These are phyloP conservation scores for Trifolium fragiferum DNA, from an alignment of 306 rosid species.

Conservation along the genomic window DNA sequence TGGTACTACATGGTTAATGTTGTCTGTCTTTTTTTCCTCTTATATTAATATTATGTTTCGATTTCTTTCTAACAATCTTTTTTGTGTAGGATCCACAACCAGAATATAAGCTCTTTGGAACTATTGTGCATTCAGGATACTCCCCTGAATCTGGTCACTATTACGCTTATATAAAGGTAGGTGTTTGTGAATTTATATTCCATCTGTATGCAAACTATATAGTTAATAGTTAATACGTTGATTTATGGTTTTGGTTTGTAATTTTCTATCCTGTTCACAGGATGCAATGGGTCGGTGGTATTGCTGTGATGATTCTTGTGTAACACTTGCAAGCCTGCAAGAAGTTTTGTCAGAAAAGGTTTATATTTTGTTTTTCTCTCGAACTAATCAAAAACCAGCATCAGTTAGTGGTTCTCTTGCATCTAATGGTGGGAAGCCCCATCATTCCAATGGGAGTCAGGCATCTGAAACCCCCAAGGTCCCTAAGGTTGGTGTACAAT, in stretches of 20 bases:
- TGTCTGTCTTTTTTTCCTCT: not conserved
- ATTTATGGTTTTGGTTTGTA: constrained; percentile 27
- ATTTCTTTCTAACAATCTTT: constrained; percentile 37
- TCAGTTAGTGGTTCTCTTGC: constrained; percentile 52
- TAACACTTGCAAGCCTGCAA: constrained; percentile 78
- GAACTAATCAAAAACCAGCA: constrained; percentile 74
- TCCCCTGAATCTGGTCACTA: constrained; percentile 98
- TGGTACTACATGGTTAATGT: constrained; percentile 24
- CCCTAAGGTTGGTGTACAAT: constrained; percentile 53
- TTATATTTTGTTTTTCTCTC: constrained; percentile 92
- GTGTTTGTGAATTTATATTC: constrained; percentile 11
- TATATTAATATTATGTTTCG: constrained; percentile 2
- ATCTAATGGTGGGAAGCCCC: constrained; percentile 69
- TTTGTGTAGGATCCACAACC: constrained; percentile 85
- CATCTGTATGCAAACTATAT: constrained; percentile 4
- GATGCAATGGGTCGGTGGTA: constrained; percentile 94
- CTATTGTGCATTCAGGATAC: constrained; percentile 96
- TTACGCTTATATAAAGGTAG: constrained; percentile 93
- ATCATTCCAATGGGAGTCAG: constrained; percentile 70
- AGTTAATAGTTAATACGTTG: constrained; percentile 7
- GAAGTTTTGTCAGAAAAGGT: constrained; percentile 93
- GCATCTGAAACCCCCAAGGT: constrained; percentile 56
- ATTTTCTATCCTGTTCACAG: constrained; percentile 52
- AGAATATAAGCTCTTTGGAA: constrained; percentile 96
- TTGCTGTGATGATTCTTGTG: constrained; percentile 89